Conservation (phyloP, 495 filamentous ascomycete species). For the Achaetomiella virescens region DNA sequence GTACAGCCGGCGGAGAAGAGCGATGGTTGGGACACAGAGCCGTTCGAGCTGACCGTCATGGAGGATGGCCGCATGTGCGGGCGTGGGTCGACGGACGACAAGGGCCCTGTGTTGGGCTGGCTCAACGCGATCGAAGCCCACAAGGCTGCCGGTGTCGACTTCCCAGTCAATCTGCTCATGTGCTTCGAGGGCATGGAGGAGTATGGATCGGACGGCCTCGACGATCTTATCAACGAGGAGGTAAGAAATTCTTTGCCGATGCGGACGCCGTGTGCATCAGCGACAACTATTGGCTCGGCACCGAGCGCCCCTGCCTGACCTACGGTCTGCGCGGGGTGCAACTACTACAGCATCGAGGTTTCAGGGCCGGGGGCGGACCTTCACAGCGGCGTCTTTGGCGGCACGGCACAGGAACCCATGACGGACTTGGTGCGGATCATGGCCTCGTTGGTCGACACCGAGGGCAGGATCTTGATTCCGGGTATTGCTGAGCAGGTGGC, state of each 20-base stretch:
- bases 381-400: conserved; percentile 94
- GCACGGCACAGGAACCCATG: conserved; percentile 95
- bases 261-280: conserved; percentile 96
- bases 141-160: conserved; percentile 84
- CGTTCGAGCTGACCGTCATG: conserved; percentile 84
- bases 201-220: conserved; percentile 92
- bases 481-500: conserved; percentile 89
- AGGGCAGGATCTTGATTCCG: conserved; percentile 84
- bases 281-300: conserved; percentile 99
- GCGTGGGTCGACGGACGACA: conserved; percentile 94
- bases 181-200: conserved; percentile 99
- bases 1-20: conserved; percentile 91
- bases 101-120: conserved; percentile 97
- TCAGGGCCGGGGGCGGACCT: conserved; percentile 88
- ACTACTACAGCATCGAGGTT: conserved; percentile 87
- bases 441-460: conserved; percentile 72
- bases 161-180: conserved; percentile 97
- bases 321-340: conserved; percentile 97
- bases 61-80: conserved; percentile 91
- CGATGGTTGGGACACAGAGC: conserved; percentile 95
- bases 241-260: conserved; percentile 86
- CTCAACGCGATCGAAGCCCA: conserved; percentile 97
- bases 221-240: conserved; percentile 87
- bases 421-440: conserved; percentile 84
- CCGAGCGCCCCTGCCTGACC: conserved; percentile 94